Base-by-base conservation (phyloP, 1,284 basidiomycete genomes). In the Ceratobasidium sp. region DNA sequence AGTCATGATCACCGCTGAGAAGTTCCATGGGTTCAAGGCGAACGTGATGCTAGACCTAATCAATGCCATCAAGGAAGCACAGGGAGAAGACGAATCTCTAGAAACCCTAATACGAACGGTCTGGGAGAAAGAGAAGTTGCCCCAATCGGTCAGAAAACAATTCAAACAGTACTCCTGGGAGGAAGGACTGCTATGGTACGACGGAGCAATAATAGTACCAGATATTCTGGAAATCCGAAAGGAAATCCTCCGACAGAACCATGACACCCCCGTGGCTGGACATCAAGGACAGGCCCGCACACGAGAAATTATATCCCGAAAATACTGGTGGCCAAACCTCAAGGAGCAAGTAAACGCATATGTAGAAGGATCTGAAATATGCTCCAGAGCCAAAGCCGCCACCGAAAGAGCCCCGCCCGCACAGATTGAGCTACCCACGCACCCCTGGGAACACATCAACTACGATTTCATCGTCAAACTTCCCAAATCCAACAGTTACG, bases 401-500 rank as follows among this genome's bases (percentile, higher is more conserved):
- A 22, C 29, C 8, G 44, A 22, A n/a, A 17, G 6, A 22, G 19
- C 44, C 5, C 64, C 40, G 3, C 22, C 22, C 2, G 25, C 22
- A 51, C 3, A 8, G 2, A n/a, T 25, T 7, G 19, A 11, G 2
- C 34, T 64, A 7, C 19, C 40, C 6, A 22, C 25, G 2, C 13
- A 44, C 6, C 40, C 61, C 1, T 64, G 61, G 61, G 37, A 64
- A 22, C 34, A 64, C 8, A 64, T 64, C 17, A 46, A 19, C 5
- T 64, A 64, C 22, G 61, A 62, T 34, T 62, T 62, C 8, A 43
- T 62, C n/a, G 34, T 43, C 13, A 40, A 62, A 43, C 61, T 62
- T 37, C 61, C 61, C 5, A 17, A 37, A n/a, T 62, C 61, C 37
- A 2, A 46, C 17, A 46, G 43, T 3, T 44, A 19, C 6, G 65